Percentiles rank a stretch among this genome's conserved stretches.
These are phyloP conservation scores for Zoysia matrella DNA, from an alignment of 202 grass and related monocot genomes.

Conservation along the genomic window DNA sequence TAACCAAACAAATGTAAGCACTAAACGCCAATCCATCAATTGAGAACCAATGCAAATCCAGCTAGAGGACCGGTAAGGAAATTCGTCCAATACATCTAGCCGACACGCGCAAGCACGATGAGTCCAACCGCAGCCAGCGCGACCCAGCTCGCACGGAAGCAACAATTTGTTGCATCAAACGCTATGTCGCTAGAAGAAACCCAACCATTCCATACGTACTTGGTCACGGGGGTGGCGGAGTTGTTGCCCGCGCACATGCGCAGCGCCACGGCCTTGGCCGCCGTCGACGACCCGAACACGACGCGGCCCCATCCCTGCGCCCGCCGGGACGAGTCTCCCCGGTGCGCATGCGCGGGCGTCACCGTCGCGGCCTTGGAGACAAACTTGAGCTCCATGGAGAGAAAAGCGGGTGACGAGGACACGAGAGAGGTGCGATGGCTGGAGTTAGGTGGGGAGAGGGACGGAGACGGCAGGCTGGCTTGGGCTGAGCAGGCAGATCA, in stretches of 20 bases:
- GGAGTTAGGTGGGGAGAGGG: neutral
- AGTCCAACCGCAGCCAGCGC: neutral
- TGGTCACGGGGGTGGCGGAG: conserved; percentile 43
- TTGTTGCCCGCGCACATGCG: conserved; percentile 26
- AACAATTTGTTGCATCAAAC: neutral
- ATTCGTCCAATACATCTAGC: neutral
- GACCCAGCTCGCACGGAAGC: neutral
- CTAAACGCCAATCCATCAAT: neutral
- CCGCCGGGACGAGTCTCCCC: neutral
- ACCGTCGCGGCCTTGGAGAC: conserved; percentile 5
- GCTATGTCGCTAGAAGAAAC: neutral
- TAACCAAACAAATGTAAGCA: neutral
- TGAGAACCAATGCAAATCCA: neutral
- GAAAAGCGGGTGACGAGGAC: neutral
- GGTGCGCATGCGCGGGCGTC: conserved; percentile 11
- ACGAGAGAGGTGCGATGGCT: neutral
- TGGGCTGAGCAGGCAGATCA: too few species aligned
- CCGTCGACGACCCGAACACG: neutral
- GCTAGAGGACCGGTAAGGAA: neutral
- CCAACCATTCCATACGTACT: conserved; percentile 25
- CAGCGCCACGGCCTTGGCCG: conserved; percentile 8
- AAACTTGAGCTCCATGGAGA: conserved; percentile 31
- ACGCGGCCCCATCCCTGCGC: conserved; percentile 11
- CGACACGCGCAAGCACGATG: neutral
- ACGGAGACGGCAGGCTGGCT: too few species aligned